Conservation (phyloP, 2,329 filamentous ascomycete genomes). For the Dactylonectria estremocensis region DNA sequence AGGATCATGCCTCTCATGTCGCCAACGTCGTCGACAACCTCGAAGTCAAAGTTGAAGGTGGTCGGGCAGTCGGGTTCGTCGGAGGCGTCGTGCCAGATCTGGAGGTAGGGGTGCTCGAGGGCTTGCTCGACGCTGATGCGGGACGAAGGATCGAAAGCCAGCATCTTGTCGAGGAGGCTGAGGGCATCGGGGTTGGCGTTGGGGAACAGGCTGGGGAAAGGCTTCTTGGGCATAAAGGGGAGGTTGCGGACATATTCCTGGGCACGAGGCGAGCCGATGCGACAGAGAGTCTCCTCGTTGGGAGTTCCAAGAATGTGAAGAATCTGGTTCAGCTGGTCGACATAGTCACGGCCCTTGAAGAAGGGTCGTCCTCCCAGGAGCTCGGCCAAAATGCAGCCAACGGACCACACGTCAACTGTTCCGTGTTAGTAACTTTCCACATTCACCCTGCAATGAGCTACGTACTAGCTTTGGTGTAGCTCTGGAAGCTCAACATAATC, state of each 20-base stretch:
- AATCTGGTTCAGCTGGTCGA: slow-evolving; percentile 99
- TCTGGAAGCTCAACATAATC: slow-evolving; percentile 99
- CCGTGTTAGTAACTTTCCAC: slow-evolving; percentile 29
- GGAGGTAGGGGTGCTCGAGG: slow-evolving; percentile 94
- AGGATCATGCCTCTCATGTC: slow-evolving; percentile 99
- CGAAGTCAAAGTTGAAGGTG: slow-evolving; percentile 98
- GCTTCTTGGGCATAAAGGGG: slow-evolving; percentile 93
- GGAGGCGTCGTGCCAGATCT: slow-evolving; percentile 98
- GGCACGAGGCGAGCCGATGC: slow-evolving; percentile 94
- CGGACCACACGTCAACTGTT: slow-evolving; percentile 97
- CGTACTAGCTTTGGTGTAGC: slow-evolving; percentile 99
- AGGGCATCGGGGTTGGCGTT: slow-evolving; percentile 96
- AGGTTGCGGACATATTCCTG: slow-evolving; percentile 99
- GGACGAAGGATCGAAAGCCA: slow-evolving; percentile 94
- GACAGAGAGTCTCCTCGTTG: slow-evolving; percentile 92
- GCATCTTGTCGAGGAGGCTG: slow-evolving; percentile 95
- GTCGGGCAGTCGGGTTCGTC: slow-evolving; percentile 95
- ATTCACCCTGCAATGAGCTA: slow-evolving; percentile 51
- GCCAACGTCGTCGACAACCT: slow-evolving; percentile 93
- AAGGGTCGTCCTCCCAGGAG: slow-evolving; percentile 96
- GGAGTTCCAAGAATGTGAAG: slow-evolving; percentile 97
- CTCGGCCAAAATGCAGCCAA: slow-evolving; percentile 97
- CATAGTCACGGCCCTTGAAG: slow-evolving; percentile 99
- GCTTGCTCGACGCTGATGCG: slow-evolving; percentile 96
- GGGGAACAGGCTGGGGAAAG: slow-evolving; percentile 90